These are phyloP conservation scores for Solanum chaucha DNA, from an alignment of 257 asterid genomes.

Conservation along the genomic window DNA sequence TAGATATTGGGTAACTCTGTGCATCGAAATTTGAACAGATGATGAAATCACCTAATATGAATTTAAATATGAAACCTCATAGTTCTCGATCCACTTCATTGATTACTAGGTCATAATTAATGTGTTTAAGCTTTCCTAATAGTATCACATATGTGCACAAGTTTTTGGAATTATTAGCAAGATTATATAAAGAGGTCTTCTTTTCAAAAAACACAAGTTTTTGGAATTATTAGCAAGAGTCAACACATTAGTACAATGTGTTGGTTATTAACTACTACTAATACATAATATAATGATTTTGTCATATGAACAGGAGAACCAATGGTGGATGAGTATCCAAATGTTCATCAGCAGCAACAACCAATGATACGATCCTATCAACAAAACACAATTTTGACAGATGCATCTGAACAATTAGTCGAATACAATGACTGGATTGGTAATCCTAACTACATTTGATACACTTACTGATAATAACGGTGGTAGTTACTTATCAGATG, in stretches of 20 bases:
- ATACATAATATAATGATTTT: not conserved
- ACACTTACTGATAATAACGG: not conserved
- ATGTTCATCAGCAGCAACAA: not conserved
- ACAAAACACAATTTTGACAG: constrained; percentile 1
- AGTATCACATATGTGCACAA: not conserved
- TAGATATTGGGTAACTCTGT: not conserved
- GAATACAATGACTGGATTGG: not conserved
- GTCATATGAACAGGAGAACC: constrained; percentile 7
- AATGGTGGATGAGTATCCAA: not conserved
- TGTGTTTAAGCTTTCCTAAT: not conserved
- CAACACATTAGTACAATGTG: not conserved
- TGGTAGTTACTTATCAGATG: not conserved
- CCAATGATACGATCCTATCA: not conserved
- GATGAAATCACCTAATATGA: not conserved
- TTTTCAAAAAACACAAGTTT: not conserved
- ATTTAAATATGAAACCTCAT: not conserved
- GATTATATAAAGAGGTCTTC: not conserved
- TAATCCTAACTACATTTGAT: not conserved
- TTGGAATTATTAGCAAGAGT: not conserved
- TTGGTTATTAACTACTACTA: not conserved
- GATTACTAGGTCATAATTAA: not conserved
- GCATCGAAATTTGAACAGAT: not conserved
- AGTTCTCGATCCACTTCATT: not conserved
- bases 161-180: not conserved
- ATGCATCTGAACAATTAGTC: constrained; percentile 7